Base-by-base conservation (phyloP, 805 yeast genomes). In the Ogataea nitratoaversa region DNA sequence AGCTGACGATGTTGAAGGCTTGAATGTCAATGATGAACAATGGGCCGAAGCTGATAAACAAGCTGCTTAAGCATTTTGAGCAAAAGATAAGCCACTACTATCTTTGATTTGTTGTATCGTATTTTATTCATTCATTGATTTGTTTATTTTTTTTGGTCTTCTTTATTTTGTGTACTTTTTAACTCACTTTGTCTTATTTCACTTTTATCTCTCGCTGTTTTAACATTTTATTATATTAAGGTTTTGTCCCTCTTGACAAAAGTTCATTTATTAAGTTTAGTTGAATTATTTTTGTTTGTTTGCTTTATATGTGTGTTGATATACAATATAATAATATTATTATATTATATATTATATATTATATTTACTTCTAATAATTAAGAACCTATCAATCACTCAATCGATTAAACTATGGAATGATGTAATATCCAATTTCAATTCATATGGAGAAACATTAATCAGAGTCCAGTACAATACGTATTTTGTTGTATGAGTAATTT, bases 11-110 rank as follows among this genome's bases (percentile, higher is more conserved):
- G 78, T 66, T 44, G 73, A 74, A 47, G 54, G 68, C 42, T 65
- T 74, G 49, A 75, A 71, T 40, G 72, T 68, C 48, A 70, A 72
- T 37, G 81, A 74, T 53, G 71, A 49, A 39, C 48, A 53, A 37
- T 53, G 57, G 57, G 51, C 49, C 30, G 55, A 53, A 47, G 49
- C 48, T 34, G 55, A 49, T 24, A 52, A 56, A 32, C 57, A 48
- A 35, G 47, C 56, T 37, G 64, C 61, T 47, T 60, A 48, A 57
- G 24, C 32, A 28, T n/a, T 16, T 27, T 36, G 16, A n/a, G 29
- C 19, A 20, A 23, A 16, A n/a, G 23, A 11, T 7, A 12, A 16
- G 13, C 14, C 27, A 13, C 20, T 17, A 23, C 7, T 27, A 25
- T 14, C 19, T 30, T 14, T 17, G 2, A 17, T 40, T 29, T 16